A percentile compares a stretch with the other conserved stretches of the same genome.
phyloP scores from a whole-genome alignment of 23 red algal species.

The Pyropia yezoensis region DNA sequence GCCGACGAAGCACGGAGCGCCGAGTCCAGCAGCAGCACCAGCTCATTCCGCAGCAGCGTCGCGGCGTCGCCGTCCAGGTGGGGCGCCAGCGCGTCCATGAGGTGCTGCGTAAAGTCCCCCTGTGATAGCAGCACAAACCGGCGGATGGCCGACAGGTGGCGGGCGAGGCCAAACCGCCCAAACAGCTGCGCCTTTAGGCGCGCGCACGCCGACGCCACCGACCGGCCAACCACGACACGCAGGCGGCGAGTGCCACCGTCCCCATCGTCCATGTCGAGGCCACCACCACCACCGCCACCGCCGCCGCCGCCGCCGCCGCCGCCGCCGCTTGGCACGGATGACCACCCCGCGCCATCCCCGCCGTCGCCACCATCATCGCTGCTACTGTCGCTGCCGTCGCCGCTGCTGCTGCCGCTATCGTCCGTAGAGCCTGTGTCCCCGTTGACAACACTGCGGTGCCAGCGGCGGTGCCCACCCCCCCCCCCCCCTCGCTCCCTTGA shows the following conservation, averaged over 20 bases:
- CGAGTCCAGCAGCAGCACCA: slow-evolving; percentile 54
- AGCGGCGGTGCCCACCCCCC: no score
- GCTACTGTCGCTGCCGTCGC: no score
- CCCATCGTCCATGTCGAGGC: slow-evolving; percentile 35
- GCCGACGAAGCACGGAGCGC: slow-evolving; percentile 53
- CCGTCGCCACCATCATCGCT: no score
- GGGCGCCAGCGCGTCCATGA: slow-evolving; percentile 58
- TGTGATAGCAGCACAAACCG: slow-evolving; percentile 59
- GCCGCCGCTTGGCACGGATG: neutral
- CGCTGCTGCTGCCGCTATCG: no score
- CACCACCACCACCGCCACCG: neutral
- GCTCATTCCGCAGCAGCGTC: slow-evolving; percentile 48
- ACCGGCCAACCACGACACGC: slow-evolving; percentile 19
- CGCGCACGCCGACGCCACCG: slow-evolving; percentile 28
- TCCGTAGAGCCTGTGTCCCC: no score
- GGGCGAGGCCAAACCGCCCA: slow-evolving; percentile 54
- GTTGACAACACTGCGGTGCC: no score
- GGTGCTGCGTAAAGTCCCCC: slow-evolving; percentile 73
- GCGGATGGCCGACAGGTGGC: slow-evolving; percentile 58
- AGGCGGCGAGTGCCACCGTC: slow-evolving; percentile 21
- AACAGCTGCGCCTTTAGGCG: slow-evolving; percentile 66
- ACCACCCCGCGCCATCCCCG: neutral
- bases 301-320: neutral
- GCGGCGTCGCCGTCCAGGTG: slow-evolving; percentile 44
- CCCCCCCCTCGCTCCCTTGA: no score